These are phyloP conservation scores for Chimonanthus salicifolius DNA, from an alignment of 164 flowering plant species.

Conservation along the genomic window DNA sequence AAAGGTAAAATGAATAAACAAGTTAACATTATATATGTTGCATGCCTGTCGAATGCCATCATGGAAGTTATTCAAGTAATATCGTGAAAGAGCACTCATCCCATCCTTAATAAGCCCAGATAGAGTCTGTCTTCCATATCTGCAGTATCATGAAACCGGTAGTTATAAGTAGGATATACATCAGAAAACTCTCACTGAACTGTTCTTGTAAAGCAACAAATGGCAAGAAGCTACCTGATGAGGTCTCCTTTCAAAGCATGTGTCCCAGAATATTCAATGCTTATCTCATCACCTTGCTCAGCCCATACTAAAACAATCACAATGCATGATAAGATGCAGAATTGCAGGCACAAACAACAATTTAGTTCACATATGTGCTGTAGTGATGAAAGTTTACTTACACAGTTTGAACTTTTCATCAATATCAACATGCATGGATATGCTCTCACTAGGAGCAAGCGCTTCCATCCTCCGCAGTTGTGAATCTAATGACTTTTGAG, in stretches of 20 bases:
- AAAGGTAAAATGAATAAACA: neutral
- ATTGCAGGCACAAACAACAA: neutral
- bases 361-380: neutral
- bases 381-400: constrained; percentile 24
- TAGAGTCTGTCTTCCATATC: constrained; percentile 86
- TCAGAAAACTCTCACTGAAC: neutral
- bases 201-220: neutral
- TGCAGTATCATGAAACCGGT: constrained; percentile 23
- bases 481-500: constrained; percentile 49
- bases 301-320: constrained; percentile 64
- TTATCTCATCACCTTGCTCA: constrained; percentile 94
- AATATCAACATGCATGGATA: constrained; percentile 53
- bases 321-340: neutral
- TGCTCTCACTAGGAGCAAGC: constrained; percentile 45
- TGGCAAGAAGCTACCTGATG: constrained; percentile 47
- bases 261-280: constrained; percentile 94
- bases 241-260: constrained; percentile 85
- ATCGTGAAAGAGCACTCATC: constrained; percentile 84
- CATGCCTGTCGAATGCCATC: constrained; percentile 89
- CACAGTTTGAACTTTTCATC: constrained; percentile 62
- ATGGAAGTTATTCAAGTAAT: constrained; percentile 85
- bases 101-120: constrained; percentile 85
- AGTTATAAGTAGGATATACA: neutral
- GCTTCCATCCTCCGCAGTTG: constrained; percentile 68
- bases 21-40: neutral